Percentiles rank a stretch among this genome's conserved stretches.
phyloP scores from a whole-genome alignment of 2,329 filamentous ascomycete species.

The Cytospora leucostoma region DNA sequence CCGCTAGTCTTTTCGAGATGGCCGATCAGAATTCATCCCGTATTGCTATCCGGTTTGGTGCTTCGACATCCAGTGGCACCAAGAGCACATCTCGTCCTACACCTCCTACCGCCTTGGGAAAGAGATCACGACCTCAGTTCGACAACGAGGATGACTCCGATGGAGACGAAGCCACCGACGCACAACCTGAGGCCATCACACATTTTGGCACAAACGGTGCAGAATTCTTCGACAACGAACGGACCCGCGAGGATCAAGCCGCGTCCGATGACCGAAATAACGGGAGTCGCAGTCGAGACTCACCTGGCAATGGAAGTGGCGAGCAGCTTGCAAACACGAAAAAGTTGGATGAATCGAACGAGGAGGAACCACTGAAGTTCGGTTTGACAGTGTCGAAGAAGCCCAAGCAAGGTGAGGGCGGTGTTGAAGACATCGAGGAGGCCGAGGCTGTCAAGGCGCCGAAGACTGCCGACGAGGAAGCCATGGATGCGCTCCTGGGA shows the following conservation, averaged over 20 bases:
- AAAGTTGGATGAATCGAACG: slow-evolving; percentile 35
- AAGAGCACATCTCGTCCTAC: slow-evolving; percentile 35
- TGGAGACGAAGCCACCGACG: slow-evolving; percentile 15
- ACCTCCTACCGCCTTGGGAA: slow-evolving; percentile 50
- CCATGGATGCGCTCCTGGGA: slow-evolving; percentile 67
- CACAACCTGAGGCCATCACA: slow-evolving; percentile 24
- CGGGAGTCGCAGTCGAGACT: slow-evolving; percentile 15
- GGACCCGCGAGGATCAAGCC: neutral
- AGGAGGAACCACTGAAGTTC: slow-evolving; percentile 42
- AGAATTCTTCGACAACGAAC: slow-evolving; percentile 20
- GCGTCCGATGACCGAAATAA: neutral
- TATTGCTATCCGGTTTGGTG: slow-evolving; percentile 53
- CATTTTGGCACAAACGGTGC: slow-evolving; percentile 27
- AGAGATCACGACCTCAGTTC: slow-evolving; percentile 47
- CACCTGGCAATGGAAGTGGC: neutral
- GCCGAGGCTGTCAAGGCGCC: slow-evolving; percentile 33
- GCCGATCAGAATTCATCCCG: slow-evolving; percentile 41
- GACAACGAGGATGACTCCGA: slow-evolving; percentile 46
- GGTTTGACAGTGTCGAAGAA: slow-evolving; percentile 40
- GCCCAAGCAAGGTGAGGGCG: slow-evolving; percentile 35
- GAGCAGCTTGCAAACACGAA: slow-evolving; percentile 7
- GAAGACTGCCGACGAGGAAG: slow-evolving; percentile 51
- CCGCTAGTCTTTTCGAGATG: slow-evolving; percentile 36
- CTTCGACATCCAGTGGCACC: slow-evolving; percentile 32
- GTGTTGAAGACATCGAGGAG: slow-evolving; percentile 50